Percentiles rank a stretch among this genome's conserved stretches.
Evolutionary conservation across 2,329 filamentous ascomycete species (phyloP).

Genomic region (Knufia fluminis): DNA sequence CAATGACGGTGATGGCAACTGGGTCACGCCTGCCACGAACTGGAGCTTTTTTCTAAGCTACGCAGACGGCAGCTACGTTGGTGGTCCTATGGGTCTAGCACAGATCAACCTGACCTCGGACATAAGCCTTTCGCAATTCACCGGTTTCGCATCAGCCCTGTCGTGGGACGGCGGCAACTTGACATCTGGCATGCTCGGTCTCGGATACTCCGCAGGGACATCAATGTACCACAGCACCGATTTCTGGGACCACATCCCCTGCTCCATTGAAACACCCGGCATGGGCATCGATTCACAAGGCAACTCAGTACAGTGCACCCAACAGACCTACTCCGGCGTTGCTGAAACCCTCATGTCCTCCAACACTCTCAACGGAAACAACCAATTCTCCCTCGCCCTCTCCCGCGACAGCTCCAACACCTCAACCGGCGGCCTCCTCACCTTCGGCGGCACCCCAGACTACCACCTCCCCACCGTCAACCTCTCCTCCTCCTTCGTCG

Average conservation of each 20-base stretch:
- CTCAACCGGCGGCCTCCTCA: slow-evolving; percentile 38
- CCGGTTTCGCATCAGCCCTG: slow-evolving; percentile 39
- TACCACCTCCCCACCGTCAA: slow-evolving; percentile 3
- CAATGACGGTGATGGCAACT: not conserved
- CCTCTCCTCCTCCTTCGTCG: slow-evolving; percentile 3
- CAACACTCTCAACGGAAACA: slow-evolving; percentile 8
- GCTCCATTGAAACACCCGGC: slow-evolving; percentile 15
- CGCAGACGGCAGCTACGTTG: not conserved
- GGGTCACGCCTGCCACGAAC: not conserved
- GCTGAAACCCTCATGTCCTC: not conserved
- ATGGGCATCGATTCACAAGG: not conserved
- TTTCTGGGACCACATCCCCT: slow-evolving; percentile 18
- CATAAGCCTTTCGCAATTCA: slow-evolving; percentile 31
- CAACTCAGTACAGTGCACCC: not conserved
- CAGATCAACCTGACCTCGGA: slow-evolving; percentile 7
- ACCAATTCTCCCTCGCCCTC: slow-evolving; percentile 29
- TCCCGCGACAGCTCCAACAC: slow-evolving; percentile 34
- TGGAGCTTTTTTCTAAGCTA: not conserved
- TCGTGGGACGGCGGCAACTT: slow-evolving; percentile 37
- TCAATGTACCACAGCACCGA: slow-evolving; percentile 27
- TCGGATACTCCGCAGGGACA: slow-evolving; percentile 43
- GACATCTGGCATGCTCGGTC: slow-evolving; percentile 42
- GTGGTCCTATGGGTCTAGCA: not conserved
- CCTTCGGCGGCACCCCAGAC: slow-evolving; percentile 36
- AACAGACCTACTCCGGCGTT: not conserved